A percentile compares a stretch with the other conserved stretches of the same genome.
Conservation (phyloP, 169 alveolate species). For the Plasmodium billcollinsi region DNA sequence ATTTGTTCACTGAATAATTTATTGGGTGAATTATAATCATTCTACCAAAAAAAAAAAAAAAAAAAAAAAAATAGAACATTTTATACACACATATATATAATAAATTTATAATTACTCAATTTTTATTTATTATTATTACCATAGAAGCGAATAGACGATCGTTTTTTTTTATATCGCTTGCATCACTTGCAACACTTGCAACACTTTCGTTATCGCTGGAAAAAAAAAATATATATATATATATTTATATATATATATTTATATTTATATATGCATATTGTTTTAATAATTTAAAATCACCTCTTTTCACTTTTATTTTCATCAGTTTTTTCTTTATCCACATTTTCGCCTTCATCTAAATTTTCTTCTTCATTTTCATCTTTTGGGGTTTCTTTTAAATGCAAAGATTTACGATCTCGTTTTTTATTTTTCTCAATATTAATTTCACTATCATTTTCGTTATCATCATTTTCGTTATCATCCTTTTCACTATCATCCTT, state of each 20-base stretch:
- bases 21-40: constrained; percentile 53
- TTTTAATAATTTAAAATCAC: constrained; percentile 15
- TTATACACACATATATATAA: neutral
- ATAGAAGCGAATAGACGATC: constrained; percentile 67
- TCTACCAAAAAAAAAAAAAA: constrained; percentile 5
- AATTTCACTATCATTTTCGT: constrained; percentile 11
- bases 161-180: constrained; percentile 55
- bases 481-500: neutral
- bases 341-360: constrained; percentile 1
- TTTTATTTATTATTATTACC: constrained; percentile 13
- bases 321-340: constrained; percentile 26
- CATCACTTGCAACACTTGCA: constrained; percentile 37
- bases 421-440: neutral
- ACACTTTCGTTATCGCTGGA: constrained; percentile 58
- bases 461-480: constrained; percentile 29
- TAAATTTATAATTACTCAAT: neutral
- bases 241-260: neutral
- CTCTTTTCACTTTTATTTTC: constrained; percentile 50
- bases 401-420: neutral
- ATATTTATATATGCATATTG: neutral
- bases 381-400: constrained; percentile 13
- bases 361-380: constrained; percentile 10
- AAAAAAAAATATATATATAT: neutral
- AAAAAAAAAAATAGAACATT: neutral
- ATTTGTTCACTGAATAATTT: constrained; percentile 54